Evolutionary conservation across 176 grass and related monocot genomes (phyloP).

Genomic region (Secale cereale): DNA sequence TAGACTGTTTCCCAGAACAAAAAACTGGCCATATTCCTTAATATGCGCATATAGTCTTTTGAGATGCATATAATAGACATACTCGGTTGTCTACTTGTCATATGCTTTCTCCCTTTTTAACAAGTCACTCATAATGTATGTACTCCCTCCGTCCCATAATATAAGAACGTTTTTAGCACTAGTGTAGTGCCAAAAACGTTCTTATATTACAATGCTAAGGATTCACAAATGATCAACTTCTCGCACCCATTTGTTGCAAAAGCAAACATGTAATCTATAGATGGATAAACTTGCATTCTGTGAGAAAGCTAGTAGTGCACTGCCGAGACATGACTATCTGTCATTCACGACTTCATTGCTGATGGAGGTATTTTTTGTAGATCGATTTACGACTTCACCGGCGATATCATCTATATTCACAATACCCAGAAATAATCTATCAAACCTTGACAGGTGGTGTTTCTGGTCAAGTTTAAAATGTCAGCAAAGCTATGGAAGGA

Average conservation of each 20-base stretch:
- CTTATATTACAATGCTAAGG: background rate
- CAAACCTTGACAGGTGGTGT: background rate
- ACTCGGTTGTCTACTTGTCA: background rate
- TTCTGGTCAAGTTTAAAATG: conserved; percentile 9
- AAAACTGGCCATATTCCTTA: background rate
- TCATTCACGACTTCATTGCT: background rate
- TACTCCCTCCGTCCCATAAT: too few relatives aligned
- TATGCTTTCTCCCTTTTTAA: background rate
- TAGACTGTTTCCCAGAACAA: background rate
- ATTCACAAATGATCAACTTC: background rate
- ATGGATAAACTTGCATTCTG: background rate
- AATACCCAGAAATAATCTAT: background rate
- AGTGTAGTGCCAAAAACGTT: too few relatives aligned
- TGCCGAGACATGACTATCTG: background rate
- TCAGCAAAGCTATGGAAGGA: background rate
- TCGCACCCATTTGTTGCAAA: background rate
- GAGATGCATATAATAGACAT: background rate
- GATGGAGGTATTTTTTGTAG: background rate
- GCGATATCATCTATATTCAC: background rate
- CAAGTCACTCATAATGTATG: background rate
- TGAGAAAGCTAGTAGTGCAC: background rate
- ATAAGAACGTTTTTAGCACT: too few relatives aligned
- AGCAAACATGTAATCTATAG: background rate
- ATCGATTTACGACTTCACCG: background rate
- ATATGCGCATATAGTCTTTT: background rate